Evolutionary conservation across 2,329 filamentous ascomycete genomes (phyloP).

Genomic region (Aspergillus unguis): DNA sequence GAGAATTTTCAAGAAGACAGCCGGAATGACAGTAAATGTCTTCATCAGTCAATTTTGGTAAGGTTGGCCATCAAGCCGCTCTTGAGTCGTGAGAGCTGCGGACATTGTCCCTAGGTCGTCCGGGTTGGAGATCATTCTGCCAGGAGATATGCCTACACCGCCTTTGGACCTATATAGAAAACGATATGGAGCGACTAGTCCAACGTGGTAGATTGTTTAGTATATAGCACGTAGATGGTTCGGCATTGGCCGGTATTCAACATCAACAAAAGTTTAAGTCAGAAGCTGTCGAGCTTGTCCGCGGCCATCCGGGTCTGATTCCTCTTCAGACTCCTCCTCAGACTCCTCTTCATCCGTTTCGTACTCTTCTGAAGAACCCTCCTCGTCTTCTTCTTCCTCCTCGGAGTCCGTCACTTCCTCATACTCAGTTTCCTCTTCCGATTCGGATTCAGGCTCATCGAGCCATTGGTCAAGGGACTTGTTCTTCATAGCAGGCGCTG

Average conservation of each 20-base stretch:
- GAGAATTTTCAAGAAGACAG: neutral
- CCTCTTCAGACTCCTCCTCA: conserved; percentile 48
- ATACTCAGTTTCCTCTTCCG: conserved; percentile 50
- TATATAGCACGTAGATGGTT: neutral
- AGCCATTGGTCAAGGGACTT: conserved; percentile 95
- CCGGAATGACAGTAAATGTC: neutral
- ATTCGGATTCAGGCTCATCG: conserved; percentile 57
- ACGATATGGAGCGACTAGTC: neutral
- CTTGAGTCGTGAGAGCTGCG: too few species aligned
- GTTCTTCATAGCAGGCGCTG: conserved; percentile 46
- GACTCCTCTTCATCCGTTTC: conserved; percentile 50
- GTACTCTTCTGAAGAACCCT: conserved; percentile 45
- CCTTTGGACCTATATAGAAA: neutral
- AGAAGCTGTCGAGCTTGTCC: conserved; percentile 26
- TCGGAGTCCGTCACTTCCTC: conserved; percentile 53
- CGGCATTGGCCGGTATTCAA: neutral
- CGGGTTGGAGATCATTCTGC: neutral
- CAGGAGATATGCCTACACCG: neutral
- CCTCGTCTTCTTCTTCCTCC: conserved; percentile 51
- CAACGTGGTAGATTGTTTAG: neutral
- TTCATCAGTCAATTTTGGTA: neutral
- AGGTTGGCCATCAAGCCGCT: neutral
- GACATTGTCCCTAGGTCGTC: too few species aligned
- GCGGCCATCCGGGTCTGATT: conserved; percentile 45
- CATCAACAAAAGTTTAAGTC: neutral